Evolutionary conservation across 768 basidiomycete species (phyloP), one percentile per base, ranked within the genome.

Genomic region (Lentinula raphanica): DNA sequence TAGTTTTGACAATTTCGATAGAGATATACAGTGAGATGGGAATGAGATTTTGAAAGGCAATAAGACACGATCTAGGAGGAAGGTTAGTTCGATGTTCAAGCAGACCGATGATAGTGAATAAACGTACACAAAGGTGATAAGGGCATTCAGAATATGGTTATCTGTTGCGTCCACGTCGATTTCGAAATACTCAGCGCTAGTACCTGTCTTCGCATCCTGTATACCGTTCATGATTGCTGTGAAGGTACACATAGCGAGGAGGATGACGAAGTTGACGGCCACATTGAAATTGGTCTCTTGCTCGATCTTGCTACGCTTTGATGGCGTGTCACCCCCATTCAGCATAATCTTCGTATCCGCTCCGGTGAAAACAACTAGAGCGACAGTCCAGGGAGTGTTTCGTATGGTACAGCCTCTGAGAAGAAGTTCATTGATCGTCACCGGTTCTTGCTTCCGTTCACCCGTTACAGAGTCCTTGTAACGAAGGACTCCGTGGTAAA

Each of bases 281-380:
- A 98, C 96, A 67, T 98, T 98, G 79, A 94, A 96, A 71, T 96
- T 98, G 8, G 96, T 98, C 78, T 98, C 96, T 74, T 86, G 90
- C 76, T 98, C 94, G 67, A 98, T 98, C 79, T 95, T 98, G 66
- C 88, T 92, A 59, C 92, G 88, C 68, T 98, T 98, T n/a, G 90
- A 93, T 1, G 95, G 94, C 1, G 94, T 98, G 13, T 87, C 88
- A 19, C 95, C 94, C 32, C 92, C 91, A 63, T 95, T 95, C 59
- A 93, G 73, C 83, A 92, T 90, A 64, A 94, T 94, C 79, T 92
- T 93, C 39, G 92, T 90, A 72, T 98, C 95, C 1, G 85, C 82
- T 38, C 95, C 95, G 0, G 95, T 98, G 72, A 93, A 98, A 25
- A 87, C 87, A 12, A 97, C 94, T n/a, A 98, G 71, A 4, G 93